phyloP scores from a whole-genome alignment of 2,329 filamentous ascomycete genomes.

The Aureobasidium uvarum region DNA sequence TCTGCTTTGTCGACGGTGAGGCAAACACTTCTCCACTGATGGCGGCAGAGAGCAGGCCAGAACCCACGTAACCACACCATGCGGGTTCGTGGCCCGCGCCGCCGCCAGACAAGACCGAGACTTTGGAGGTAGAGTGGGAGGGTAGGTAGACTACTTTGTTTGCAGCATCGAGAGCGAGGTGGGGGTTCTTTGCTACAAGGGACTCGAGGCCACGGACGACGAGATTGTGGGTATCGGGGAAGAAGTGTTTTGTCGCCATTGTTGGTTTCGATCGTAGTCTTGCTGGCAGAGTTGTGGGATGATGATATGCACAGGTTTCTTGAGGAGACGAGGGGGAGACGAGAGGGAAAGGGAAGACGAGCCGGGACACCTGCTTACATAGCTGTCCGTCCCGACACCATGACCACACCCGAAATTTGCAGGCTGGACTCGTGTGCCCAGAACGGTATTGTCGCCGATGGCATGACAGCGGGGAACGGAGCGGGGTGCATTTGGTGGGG shows the following conservation, averaged over 20 bases:
- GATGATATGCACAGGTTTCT: not conserved
- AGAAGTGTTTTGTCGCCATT: conserved; percentile 58
- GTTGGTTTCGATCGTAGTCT: conserved; percentile 19
- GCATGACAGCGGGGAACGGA: not conserved
- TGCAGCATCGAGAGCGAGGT: conserved; percentile 46
- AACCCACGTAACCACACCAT: conserved; percentile 51
- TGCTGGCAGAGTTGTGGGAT: not conserved
- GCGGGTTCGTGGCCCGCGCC: conserved; percentile 52
- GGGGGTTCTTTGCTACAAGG: conserved; percentile 48
- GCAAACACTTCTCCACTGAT: conserved; percentile 52
- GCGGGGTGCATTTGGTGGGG: conserved; percentile 17
- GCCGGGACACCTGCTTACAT: not conserved
- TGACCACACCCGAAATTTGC: too few relatives aligned
- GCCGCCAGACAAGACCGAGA: conserved; percentile 50
- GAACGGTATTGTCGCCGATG: not conserved
- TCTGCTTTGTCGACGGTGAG: conserved; percentile 49
- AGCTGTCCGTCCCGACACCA: not conserved
- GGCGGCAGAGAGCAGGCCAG: conserved; percentile 50
- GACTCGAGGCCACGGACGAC: conserved; percentile 51
- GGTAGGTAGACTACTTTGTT: conserved; percentile 52
- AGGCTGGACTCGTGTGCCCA: too few relatives aligned
- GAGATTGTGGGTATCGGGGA: conserved; percentile 51
- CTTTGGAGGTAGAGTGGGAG: conserved; percentile 45
- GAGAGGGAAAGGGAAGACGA: not conserved
- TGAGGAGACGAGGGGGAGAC: not conserved